Percentiles rank a stretch among this genome's conserved stretches.
Evolutionary conservation across 1,284 basidiomycete species (phyloP).

Genomic region (Coniferiporia weirii): DNA sequence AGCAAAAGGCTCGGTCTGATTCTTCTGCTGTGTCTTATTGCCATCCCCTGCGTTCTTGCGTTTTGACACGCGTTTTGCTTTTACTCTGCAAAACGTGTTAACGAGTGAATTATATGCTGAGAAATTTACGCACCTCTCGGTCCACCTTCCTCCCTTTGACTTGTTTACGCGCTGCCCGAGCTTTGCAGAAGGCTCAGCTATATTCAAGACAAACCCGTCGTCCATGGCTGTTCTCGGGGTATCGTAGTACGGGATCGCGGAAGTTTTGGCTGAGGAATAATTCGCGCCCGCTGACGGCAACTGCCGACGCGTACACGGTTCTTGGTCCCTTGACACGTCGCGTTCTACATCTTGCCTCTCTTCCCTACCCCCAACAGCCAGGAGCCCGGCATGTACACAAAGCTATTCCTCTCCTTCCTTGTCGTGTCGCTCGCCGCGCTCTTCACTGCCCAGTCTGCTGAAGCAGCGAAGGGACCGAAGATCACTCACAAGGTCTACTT

Average conservation of each 20-base stretch:
- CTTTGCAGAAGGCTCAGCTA: constrained; percentile 40
- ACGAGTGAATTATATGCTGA: constrained; percentile 17
- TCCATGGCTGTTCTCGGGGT: constrained; percentile 42
- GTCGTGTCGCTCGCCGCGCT: constrained; percentile 62
- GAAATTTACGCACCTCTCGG: constrained; percentile 58
- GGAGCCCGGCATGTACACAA: constrained; percentile 15
- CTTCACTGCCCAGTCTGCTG: constrained; percentile 61
- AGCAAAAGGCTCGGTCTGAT: not conserved
- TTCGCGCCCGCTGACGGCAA: not conserved
- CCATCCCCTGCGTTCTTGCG: constrained; percentile 36
- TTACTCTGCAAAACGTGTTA: constrained; percentile 42
- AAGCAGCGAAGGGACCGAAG: constrained; percentile 76
- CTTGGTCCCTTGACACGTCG: constrained; percentile 15
- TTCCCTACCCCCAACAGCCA: not conserved
- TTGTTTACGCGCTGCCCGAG: constrained; percentile 25
- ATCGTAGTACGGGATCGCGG: not conserved
- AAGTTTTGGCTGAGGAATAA: not conserved
- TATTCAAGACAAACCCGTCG: constrained; percentile 65
- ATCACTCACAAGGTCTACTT: constrained; percentile 93
- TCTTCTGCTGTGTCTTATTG: constrained; percentile 3
- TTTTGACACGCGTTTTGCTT: constrained; percentile 64
- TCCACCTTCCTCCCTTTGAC: constrained; percentile 72
- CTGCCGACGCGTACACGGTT: constrained; percentile 3
- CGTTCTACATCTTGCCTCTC: constrained; percentile 1
- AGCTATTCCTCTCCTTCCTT: constrained; percentile 52